Conservation (phyloP, 2,329 filamentous ascomycete genomes). For the Pseudocercospora macadamiae region DNA sequence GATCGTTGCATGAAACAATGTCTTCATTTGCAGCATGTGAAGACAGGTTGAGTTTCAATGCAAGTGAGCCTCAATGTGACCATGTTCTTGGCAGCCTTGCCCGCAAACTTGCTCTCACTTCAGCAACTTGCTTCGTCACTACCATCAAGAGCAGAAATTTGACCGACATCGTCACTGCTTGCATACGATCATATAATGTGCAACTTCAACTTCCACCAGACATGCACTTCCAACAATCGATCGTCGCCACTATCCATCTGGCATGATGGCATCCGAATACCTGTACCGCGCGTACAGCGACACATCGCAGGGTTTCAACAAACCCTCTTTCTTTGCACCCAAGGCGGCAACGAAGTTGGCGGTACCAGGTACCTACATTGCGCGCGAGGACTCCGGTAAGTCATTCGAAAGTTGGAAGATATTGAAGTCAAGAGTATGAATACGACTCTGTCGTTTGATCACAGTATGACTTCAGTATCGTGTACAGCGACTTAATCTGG, state of each 20-base stretch:
- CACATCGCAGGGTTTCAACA: not conserved
- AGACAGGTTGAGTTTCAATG: too few relatives aligned
- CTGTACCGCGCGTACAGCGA: not conserved
- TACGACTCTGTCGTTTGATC: too few relatives aligned
- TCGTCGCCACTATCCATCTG: not conserved
- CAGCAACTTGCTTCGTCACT: too few relatives aligned
- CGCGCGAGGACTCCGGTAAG: too few relatives aligned
- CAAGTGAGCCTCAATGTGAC: not conserved
- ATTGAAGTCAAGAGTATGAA: too few relatives aligned
- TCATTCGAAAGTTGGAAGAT: too few relatives aligned
- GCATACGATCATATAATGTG: too few relatives aligned
- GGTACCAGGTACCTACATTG: not conserved
- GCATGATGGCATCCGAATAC: not conserved
- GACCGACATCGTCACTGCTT: not conserved
- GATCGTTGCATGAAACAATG: too few relatives aligned
- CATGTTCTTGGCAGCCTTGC: not conserved
- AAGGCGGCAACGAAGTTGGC: not conserved
- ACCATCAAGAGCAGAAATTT: too few relatives aligned
- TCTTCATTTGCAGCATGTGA: too few relatives aligned
- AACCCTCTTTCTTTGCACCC: not conserved
- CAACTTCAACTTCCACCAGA: not conserved
- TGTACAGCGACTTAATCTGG: too few relatives aligned
- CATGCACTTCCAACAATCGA: not conserved
- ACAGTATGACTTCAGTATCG: too few relatives aligned
- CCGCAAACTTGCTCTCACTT: not conserved